phyloP scores from a whole-genome alignment of 2,329 filamentous ascomycete genomes.

The Grosmannia clavigera region DNA sequence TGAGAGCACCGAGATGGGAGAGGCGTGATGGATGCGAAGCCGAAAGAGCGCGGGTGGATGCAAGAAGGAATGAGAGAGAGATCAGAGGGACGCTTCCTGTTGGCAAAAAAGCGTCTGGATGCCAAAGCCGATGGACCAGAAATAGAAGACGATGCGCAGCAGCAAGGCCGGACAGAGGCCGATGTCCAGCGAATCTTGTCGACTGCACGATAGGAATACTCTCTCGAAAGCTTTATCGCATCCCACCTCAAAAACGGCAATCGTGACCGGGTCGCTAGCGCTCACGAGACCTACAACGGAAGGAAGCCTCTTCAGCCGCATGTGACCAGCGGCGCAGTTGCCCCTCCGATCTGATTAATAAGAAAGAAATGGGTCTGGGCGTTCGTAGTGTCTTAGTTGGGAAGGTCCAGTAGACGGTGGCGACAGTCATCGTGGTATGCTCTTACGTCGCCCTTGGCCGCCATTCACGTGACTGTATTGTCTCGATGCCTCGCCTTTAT shows the following conservation, averaged over 20 bases:
- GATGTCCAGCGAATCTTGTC: neutral
- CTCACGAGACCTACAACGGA: conserved; percentile 13
- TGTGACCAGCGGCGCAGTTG: conserved; percentile 10
- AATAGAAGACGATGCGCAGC: neutral
- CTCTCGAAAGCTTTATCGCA: conserved; percentile 4
- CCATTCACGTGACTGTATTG: neutral
- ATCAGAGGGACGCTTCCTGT: neutral
- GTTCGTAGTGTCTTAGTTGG: neutral
- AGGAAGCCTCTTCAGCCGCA: conserved; percentile 13
- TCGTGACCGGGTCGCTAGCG: conserved; percentile 6
- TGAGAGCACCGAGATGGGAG: neutral
- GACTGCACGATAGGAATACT: neutral
- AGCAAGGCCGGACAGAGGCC: neutral
- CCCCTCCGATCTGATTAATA: neutral
- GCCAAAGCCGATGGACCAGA: neutral
- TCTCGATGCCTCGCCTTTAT: neutral
- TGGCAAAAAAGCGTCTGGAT: neutral
- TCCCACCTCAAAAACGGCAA: neutral
- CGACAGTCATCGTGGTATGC: neutral
- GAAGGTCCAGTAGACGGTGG: neutral
- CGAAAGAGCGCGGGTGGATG: neutral
- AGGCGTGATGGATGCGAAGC: neutral
- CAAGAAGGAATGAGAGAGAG: neutral
- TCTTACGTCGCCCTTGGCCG: neutral
- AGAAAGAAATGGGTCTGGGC: neutral